Evolutionary conservation across 2,329 filamentous ascomycete species (phyloP).

Genomic region (Didymella pomorum): DNA sequence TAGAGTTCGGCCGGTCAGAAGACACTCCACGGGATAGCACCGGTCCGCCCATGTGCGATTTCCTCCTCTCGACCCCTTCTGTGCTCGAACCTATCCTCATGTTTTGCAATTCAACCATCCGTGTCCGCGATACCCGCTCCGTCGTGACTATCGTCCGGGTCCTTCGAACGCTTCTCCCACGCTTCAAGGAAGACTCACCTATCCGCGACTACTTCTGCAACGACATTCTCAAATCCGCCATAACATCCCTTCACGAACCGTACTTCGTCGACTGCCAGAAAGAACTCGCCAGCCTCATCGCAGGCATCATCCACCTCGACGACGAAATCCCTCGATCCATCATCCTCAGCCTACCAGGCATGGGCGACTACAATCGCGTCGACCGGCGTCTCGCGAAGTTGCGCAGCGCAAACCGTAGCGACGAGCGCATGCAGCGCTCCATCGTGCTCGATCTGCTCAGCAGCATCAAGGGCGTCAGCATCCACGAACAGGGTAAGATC

Average conservation of each 20-base stretch:
- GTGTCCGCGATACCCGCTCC: conserved; percentile 88
- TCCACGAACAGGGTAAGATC: conserved; percentile 92
- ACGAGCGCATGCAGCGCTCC: conserved; percentile 77
- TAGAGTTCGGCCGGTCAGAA: conserved; percentile 44
- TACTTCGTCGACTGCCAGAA: conserved; percentile 98
- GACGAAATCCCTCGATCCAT: conserved; percentile 75
- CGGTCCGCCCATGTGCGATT: conserved; percentile 75
- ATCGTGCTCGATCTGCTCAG: conserved; percentile 85
- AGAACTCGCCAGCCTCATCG: conserved; percentile 87
- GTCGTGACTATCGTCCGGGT: conserved; percentile 85
- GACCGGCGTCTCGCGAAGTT: conserved; percentile 58
- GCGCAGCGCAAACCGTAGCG: conserved; percentile 58
- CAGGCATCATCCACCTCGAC: conserved; percentile 82
- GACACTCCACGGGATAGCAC: conserved; percentile 45
- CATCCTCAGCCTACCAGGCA: conserved; percentile 80
- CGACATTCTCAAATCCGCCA: conserved; percentile 87
- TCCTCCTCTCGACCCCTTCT: conserved; percentile 78
- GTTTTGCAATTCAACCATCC: conserved; percentile 89
- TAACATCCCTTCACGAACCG: conserved; percentile 89
- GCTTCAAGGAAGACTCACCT: conserved; percentile 66
- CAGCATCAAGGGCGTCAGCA: conserved; percentile 86
- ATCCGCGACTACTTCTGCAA: conserved; percentile 90
- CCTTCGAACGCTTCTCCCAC: conserved; percentile 83
- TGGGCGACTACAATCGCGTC: conserved; percentile 70
- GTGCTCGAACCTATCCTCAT: conserved; percentile 89